These are phyloP conservation scores for Lomentospora prolificans DNA, from an alignment of 2,329 filamentous ascomycete genomes.

Conservation along the genomic window DNA sequence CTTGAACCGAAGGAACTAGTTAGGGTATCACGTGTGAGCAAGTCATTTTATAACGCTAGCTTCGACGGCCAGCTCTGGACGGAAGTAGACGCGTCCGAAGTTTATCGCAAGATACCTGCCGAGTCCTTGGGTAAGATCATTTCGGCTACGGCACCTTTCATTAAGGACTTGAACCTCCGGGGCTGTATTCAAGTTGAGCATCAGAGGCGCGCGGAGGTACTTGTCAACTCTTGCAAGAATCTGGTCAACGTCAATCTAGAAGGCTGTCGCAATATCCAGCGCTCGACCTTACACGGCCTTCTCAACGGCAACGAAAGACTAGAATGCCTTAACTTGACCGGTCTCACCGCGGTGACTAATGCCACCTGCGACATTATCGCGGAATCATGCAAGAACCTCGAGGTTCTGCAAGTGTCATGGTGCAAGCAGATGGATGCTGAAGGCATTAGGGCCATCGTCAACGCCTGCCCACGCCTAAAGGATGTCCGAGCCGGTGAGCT, in stretches of 20 bases:
- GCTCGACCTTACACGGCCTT: constrained; percentile 67
- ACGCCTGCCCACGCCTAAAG: constrained; percentile 60
- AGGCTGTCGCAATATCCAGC: constrained; percentile 77
- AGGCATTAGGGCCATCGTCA: constrained; percentile 63
- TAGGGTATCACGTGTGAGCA: constrained; percentile 65
- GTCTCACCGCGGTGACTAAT: constrained; percentile 70
- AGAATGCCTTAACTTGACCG: constrained; percentile 78
- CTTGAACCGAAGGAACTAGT: constrained; percentile 75
- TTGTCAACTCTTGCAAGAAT: constrained; percentile 79
- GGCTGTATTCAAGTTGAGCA: constrained; percentile 86
- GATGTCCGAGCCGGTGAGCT: constrained; percentile 80
- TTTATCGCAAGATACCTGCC: constrained; percentile 79
- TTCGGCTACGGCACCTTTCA: constrained; percentile 74
- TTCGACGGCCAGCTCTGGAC: constrained; percentile 95
- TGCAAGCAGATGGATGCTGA: constrained; percentile 75
- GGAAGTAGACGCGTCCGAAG: constrained; percentile 71
- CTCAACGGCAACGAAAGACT: constrained; percentile 65
- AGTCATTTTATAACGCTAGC: constrained; percentile 69
- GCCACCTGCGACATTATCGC: constrained; percentile 79
- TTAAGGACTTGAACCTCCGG: constrained; percentile 80
- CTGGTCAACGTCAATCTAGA: constrained; percentile 81
- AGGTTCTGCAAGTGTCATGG: constrained; percentile 85
- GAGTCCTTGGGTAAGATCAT: constrained; percentile 80
- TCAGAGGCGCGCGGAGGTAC: constrained; percentile 64
- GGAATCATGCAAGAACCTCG: constrained; percentile 68